Evolutionary conservation across 305 asterid genomes (phyloP).

Genomic region (Fraxinus angustifolia): DNA sequence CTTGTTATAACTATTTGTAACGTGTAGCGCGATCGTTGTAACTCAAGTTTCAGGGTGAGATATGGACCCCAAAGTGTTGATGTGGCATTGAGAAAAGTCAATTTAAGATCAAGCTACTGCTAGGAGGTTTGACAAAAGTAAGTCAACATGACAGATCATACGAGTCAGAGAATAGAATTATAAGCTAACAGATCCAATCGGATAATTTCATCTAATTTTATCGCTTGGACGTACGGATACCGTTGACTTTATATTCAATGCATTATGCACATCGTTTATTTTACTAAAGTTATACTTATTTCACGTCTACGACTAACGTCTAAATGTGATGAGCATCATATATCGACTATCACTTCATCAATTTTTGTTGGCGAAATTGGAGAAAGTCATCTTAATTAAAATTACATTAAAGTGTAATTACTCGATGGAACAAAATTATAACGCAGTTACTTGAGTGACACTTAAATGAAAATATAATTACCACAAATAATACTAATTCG

Average conservation of each 20-base stretch:
- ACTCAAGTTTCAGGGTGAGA: neutral
- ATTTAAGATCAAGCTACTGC: neutral
- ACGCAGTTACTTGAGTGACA: neutral
- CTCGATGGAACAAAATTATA: neutral
- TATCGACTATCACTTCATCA: neutral
- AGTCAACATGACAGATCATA: neutral
- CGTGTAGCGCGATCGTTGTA: neutral
- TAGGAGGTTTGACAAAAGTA: neutral
- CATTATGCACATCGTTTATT: neutral
- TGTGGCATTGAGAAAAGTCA: neutral
- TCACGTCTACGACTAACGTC: neutral
- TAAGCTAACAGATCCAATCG: no score
- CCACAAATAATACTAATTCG: no score
- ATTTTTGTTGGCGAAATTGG: neutral
- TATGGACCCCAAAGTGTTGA: neutral
- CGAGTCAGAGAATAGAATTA: neutral
- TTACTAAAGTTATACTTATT: neutral
- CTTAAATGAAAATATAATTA: neutral
- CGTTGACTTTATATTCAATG: no score
- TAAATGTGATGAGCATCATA: neutral
- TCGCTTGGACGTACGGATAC: neutral
- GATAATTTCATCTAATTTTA: neutral
- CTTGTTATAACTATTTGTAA: neutral
- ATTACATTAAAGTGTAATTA: neutral
- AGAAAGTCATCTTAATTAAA: neutral